Percentiles rank a stretch among this genome's conserved stretches.
Conservation (phyloP, 257 asterid genomes). For the Ilex asprella region DNA sequence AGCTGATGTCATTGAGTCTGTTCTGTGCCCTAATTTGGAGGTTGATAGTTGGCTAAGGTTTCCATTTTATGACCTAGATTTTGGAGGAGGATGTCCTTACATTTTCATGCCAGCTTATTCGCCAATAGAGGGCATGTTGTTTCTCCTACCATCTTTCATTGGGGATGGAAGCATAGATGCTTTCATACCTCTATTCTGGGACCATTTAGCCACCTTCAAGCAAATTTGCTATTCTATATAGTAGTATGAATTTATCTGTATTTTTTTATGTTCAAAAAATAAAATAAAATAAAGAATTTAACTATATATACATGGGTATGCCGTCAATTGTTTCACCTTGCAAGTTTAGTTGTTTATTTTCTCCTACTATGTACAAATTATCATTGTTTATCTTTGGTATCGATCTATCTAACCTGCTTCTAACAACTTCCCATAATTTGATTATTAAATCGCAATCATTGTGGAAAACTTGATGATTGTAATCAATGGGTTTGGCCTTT, state of each 20-base stretch:
- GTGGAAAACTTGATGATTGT: no score
- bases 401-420: no score
- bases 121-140: constrained; percentile 66
- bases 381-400: no score
- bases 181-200: constrained; percentile 52
- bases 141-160: constrained; percentile 53
- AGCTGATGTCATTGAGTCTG: constrained; percentile 46
- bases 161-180: constrained; percentile 78
- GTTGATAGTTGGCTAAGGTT: constrained; percentile 25
- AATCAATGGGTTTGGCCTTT: no score
- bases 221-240: constrained; percentile 56
- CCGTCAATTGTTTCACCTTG: no score
- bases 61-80: constrained; percentile 22
- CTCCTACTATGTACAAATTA: no score
- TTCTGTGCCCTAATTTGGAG: constrained; percentile 56
- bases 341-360: no score
- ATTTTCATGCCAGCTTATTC: constrained; percentile 70
- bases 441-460: no score
- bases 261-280: no score
- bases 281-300: no score
- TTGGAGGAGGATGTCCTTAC: constrained; percentile 61
- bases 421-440: no score
- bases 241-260: neutral
- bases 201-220: constrained; percentile 46
- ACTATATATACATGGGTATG: no score